Percentiles rank a stretch among this genome's conserved stretches.
Evolutionary conservation across 495 filamentous ascomycete species (phyloP).

Genomic region (Hypomontagnella submonticulosa): DNA sequence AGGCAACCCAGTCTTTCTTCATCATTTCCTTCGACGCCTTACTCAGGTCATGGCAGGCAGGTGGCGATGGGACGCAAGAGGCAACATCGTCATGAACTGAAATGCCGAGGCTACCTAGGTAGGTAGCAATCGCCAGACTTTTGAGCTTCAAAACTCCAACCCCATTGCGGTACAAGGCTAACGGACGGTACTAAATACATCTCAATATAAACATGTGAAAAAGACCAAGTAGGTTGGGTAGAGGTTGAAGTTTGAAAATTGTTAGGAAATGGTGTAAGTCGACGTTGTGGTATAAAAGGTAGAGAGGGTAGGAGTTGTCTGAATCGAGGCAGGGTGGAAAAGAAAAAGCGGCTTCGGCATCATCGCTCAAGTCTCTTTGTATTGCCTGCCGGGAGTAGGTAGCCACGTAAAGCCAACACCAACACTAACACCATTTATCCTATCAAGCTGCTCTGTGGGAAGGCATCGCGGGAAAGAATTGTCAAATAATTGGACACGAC

Average conservation of each 20-base stretch:
- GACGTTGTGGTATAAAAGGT: neutral
- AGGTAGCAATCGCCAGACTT: slow-evolving; percentile 13
- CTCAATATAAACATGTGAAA: neutral
- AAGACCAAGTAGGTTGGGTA: neutral
- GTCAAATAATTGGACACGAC: slow-evolving; percentile 10
- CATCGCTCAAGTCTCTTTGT: slow-evolving; percentile 10
- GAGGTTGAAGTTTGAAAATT: slow-evolving; percentile 4
- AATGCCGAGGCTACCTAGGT: slow-evolving; percentile 5
- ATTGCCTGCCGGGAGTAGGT: neutral
- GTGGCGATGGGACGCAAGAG: slow-evolving; percentile 9
- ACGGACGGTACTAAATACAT: slow-evolving; percentile 32
- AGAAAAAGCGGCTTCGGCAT: slow-evolving; percentile 2
- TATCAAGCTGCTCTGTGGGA: slow-evolving; percentile 12
- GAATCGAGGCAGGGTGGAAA: neutral
- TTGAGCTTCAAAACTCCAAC: slow-evolving; percentile 7
- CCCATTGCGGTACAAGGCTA: slow-evolving; percentile 12
- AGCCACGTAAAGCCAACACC: slow-evolving; percentile 1
- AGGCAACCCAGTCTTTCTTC: slow-evolving; percentile 21
- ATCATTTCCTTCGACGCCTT: slow-evolving; percentile 8
- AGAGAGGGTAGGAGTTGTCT: slow-evolving; percentile 7
- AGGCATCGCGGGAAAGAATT: slow-evolving; percentile 6
- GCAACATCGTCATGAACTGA: slow-evolving; percentile 3
- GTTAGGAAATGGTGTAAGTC: slow-evolving; percentile 2
- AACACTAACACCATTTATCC: slow-evolving; percentile 20
- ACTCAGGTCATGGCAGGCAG: slow-evolving; percentile 9